Evolutionary conservation across 305 asterid genomes (phyloP).

Genomic region (Caryopteris hybrid): DNA sequence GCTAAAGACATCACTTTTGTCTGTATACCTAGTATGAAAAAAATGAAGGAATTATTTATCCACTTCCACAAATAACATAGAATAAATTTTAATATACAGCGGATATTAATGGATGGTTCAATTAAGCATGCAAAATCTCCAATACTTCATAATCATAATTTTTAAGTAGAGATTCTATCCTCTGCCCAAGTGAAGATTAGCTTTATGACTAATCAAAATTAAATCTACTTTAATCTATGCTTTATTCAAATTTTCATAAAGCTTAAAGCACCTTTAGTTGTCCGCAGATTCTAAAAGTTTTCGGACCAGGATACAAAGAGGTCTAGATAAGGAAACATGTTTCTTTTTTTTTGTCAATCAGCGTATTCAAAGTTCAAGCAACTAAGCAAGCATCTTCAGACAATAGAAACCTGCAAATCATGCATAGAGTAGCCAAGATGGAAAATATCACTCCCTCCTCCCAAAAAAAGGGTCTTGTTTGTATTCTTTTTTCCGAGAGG

Average conservation of each 20-base stretch:
- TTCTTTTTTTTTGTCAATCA: neutral
- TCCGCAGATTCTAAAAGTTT: slow-evolving; percentile 4
- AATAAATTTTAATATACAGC: too few species aligned
- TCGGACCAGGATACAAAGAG: neutral
- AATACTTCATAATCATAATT: neutral
- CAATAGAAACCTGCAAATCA: neutral
- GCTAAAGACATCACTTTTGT: slow-evolving; percentile 87
- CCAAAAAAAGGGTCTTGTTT: too few species aligned
- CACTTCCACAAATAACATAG: slow-evolving; percentile 4
- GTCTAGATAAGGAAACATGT: neutral
- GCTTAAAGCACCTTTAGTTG: slow-evolving; percentile 21
- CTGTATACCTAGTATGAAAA: slow-evolving; percentile 54
- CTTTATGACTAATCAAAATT: slow-evolving; percentile 9
- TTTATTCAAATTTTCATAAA: slow-evolving; percentile 20
- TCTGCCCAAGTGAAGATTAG: neutral
- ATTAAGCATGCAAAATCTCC: neutral
- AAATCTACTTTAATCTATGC: slow-evolving; percentile 7
- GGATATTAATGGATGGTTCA: neutral
- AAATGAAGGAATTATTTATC: neutral
- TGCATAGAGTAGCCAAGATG: neutral
- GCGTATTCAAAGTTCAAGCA: slow-evolving; percentile 6
- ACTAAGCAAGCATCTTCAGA: neutral
- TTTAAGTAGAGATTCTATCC: neutral
- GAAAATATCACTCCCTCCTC: too few species aligned
- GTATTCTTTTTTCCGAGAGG: too few species aligned